A percentile compares a stretch with the other conserved stretches of the same genome.
Evolutionary conservation across 805 yeast species (phyloP).

Genomic region (Torulaspora indica): DNA sequence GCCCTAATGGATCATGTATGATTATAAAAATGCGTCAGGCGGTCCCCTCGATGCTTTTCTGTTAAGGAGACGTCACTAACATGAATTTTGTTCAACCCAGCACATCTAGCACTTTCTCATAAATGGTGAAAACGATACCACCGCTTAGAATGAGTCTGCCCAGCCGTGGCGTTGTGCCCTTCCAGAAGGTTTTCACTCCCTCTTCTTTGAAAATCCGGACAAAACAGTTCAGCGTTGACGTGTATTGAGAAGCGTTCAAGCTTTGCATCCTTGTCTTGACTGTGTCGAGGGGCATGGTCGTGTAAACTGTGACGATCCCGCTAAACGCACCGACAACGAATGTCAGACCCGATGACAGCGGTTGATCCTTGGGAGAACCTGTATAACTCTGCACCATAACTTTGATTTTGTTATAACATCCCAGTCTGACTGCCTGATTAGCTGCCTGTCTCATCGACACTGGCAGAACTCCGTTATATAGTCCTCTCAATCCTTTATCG

Average conservation of each 20-base stretch:
- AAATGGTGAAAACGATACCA: slow-evolving; percentile 94
- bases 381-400: slow-evolving; percentile 67
- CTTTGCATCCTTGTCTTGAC: slow-evolving; percentile 98
- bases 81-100: slow-evolving; percentile 18
- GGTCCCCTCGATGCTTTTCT: neutral
- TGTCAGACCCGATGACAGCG: slow-evolving; percentile 72
- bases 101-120: slow-evolving; percentile 73
- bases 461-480: slow-evolving; percentile 86
- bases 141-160: slow-evolving; percentile 92
- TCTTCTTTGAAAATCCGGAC: slow-evolving; percentile 74
- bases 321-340: slow-evolving; percentile 88
- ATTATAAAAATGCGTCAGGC: neutral
- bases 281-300: slow-evolving; percentile 94
- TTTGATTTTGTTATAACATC: slow-evolving; percentile 87
- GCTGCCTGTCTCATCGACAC: slow-evolving; percentile 95
- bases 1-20: neutral
- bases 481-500: slow-evolving; percentile 78
- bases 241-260: slow-evolving; percentile 68
- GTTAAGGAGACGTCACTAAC: neutral
- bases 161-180: slow-evolving; percentile 95
- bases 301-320: slow-evolving; percentile 82
- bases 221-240: slow-evolving; percentile 79
- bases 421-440: slow-evolving; percentile 89
- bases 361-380: slow-evolving; percentile 61
- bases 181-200: slow-evolving; percentile 91